Base-by-base conservation (phyloP, 1,139 yeast species). In the Geotrichum restrictum region DNA sequence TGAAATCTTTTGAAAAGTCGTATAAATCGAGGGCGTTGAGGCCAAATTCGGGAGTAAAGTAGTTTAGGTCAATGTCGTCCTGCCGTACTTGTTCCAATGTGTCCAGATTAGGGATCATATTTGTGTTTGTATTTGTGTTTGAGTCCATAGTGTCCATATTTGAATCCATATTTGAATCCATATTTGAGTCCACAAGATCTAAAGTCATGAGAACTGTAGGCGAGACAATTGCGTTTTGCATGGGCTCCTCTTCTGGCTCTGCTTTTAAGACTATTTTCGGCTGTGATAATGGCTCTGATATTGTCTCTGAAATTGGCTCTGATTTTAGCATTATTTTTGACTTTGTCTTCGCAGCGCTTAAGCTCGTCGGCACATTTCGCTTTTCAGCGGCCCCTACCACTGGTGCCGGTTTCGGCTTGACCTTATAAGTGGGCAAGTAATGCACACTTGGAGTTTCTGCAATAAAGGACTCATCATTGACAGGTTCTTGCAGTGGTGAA, bases 401-500 rank as follows among this genome's bases (percentile, higher is more conserved):
- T 38, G 24, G 14, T n/a, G 14, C 22, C 24, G 32, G 33, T 14
- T 19, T 22, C 6, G 14, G 16, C 31, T 33, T 43, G 11, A 8
- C 29, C 19, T 33, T 43, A 16, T 31, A 33, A 14, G 47, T 48
- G 1, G 48, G 24, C 5, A 41, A 36, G 33, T 49, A 52, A 32
- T 48, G 41, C 18, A 49, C 34, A 29, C 48, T 37, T 2, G 56
- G 59, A 45, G 57, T 57, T 49, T 61, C 63, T 13, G 56, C 32
- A n/a, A 61, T 54, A 49, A 60, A 60, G 7, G 60, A 57, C 11
- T 53, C 52, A 32, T 44, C 55, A 16, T 37, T 34, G 13, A 58
- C 54, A 18, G 58, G 59, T 32, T 51, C 44, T 47, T 62, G 63
- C 27, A 58, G 51, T 1, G 64, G 62, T 10, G 62, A 54, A 8